Evolutionary conservation across 208 protist species (phyloP).

Genomic region (Crithidia acanthocephali): DNA sequence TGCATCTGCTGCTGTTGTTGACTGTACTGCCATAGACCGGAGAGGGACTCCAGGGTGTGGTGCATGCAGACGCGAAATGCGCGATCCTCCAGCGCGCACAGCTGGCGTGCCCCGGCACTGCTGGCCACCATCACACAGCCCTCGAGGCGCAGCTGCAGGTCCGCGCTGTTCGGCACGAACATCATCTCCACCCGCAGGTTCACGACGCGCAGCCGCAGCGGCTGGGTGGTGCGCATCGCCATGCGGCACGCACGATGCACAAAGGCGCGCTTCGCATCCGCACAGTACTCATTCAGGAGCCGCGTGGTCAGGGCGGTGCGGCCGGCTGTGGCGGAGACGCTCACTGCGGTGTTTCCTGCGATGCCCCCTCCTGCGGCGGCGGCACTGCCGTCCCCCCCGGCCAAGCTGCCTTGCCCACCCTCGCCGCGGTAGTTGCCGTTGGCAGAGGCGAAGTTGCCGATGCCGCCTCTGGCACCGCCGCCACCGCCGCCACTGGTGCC

Average conservation of each 20-base stretch:
- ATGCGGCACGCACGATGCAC: conserved; percentile 69
- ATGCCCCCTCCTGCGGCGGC: background rate
- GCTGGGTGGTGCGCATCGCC: conserved; percentile 49
- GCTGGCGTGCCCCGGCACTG: conserved; percentile 27
- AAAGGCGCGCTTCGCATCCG: conserved; percentile 81
- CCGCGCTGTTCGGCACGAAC: conserved; percentile 79
- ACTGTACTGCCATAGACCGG: conserved; percentile 21
- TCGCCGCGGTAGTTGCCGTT: background rate
- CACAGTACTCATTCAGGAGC: conserved; percentile 78
- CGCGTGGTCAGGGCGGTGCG: conserved; percentile 47
- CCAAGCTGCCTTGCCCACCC: background rate
- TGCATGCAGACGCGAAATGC: conserved; percentile 78
- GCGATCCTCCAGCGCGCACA: conserved; percentile 56
- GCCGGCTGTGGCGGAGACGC: conserved; percentile 11
- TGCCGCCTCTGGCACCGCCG: background rate
- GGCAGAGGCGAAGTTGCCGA: background rate
- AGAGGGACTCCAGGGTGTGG: conserved; percentile 37
- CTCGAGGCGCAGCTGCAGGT: conserved; percentile 81
- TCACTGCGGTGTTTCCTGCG: background rate
- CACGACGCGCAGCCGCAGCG: conserved; percentile 59
- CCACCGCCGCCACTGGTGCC: background rate
- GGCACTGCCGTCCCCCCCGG: conserved; percentile 4
- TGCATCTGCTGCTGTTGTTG: conserved; percentile 32
- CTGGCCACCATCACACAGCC: conserved; percentile 76
- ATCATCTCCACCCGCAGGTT: conserved; percentile 63